Base-by-base conservation (phyloP, 495 filamentous ascomycete species). In the Penicillium longicatenatum region DNA sequence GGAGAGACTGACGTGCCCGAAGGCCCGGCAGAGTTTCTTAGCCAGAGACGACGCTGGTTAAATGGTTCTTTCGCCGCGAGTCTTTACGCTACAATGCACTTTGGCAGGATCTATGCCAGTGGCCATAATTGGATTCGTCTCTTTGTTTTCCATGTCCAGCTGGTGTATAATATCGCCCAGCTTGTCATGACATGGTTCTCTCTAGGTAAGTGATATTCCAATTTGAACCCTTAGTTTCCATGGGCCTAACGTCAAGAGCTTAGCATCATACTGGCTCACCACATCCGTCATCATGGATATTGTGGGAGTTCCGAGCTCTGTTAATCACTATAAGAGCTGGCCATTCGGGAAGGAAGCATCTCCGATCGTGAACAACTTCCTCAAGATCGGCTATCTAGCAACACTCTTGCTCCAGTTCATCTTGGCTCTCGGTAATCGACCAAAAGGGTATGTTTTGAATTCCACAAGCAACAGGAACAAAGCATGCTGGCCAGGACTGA, bases 1-100 rank as follows among this genome's bases (percentile, higher is more conserved):
- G 93, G 89, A 65, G 93, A 98, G 75, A 97, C 93, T 2, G 93
- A 98, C 74, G 93, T 98, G 53, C 93, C 93, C 21, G 92, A 96
- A 78, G 92, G 92, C 68, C 55, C 90, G 17, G 76, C 93, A 45
- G 93, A 98, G 70, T 97, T 97, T 75, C 95, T 98, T 73, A 87
- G 87, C 52, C 94, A 98, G 75, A 86, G 93, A 69, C 84, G 93
- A 71, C 86, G 93, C 73, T 97, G 94, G 94, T 80, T 97, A 30
- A 98, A 98, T 78, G 94, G 93, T 65, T 97, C 94, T 8, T 97
- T 98, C 65, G 93, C 93, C 2, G 93, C 94, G 65, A 89, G 89
- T 74, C 84, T 97, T 57, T 98, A 98, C 76, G 86, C 94, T 21
- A 80, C 96, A 56, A 96, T 98, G 90, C 94, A 98, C 74, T 97